phyloP scores from a whole-genome alignment of 202 grass and related monocot species.

The Panicum virgatum region DNA sequence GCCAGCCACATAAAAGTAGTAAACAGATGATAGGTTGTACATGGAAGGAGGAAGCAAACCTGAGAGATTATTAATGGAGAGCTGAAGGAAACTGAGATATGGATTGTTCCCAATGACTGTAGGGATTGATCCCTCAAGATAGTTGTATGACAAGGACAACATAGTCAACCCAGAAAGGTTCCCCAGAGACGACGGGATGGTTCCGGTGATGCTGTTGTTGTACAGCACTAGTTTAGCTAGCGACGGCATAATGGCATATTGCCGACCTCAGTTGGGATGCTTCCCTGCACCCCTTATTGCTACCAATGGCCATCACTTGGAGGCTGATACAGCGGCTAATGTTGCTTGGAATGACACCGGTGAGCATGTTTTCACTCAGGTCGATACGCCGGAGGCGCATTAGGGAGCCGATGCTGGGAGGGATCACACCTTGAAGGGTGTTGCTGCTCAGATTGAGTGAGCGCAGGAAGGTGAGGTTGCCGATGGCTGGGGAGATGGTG shows the following conservation, averaged over 20 bases:
- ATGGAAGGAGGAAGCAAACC: slow-evolving; percentile 34
- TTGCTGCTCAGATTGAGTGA: slow-evolving; percentile 34
- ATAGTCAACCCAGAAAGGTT: slow-evolving; percentile 1
- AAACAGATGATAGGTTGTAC: slow-evolving; percentile 41
- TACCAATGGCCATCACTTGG: not conserved
- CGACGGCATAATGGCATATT: not conserved
- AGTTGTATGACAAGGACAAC: slow-evolving; percentile 11
- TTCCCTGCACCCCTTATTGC: slow-evolving; percentile 28
- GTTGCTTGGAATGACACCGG: slow-evolving; percentile 13
- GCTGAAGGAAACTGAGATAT: not conserved
- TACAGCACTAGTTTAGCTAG: not conserved
- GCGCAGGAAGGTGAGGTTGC: too few relatives aligned
- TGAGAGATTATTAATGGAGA: slow-evolving; percentile 19
- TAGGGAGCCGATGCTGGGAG: slow-evolving; percentile 35
- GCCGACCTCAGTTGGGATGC: slow-evolving; percentile 15
- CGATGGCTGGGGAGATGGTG: too few relatives aligned
- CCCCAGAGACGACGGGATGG: not conserved
- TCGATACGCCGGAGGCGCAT: not conserved
- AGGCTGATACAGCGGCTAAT: slow-evolving; percentile 32
- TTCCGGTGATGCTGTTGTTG: slow-evolving; percentile 40
- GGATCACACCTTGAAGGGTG: slow-evolving; percentile 10
- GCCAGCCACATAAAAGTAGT: rapidly evolving
- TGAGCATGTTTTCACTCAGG: slow-evolving; percentile 17
- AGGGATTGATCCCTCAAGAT: slow-evolving; percentile 25
- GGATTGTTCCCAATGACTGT: slow-evolving; percentile 2